These are phyloP conservation scores for Penstemon eatonii DNA, from an alignment of 257 asterid genomes.

Conservation along the genomic window DNA sequence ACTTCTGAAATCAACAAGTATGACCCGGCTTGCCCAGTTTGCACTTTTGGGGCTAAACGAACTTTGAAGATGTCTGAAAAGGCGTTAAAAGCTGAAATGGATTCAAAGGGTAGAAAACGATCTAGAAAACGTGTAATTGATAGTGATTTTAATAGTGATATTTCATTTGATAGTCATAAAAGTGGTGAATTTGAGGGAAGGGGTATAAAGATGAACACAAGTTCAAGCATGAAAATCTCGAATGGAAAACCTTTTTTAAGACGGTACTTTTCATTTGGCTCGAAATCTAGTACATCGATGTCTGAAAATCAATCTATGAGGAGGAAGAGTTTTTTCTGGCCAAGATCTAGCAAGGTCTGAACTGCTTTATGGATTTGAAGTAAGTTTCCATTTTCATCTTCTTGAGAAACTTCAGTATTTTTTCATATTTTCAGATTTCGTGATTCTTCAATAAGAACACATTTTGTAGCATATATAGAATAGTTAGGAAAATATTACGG, in stretches of 20 bases:
- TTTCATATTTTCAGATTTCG: background rate
- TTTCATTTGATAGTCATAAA: conserved; percentile 50
- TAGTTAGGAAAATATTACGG: too few relatives aligned
- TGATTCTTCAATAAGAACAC: background rate
- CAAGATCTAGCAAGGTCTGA: conserved; percentile 63
- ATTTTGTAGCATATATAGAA: too few relatives aligned
- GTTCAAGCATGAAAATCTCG: conserved; percentile 70
- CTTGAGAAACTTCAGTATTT: background rate
- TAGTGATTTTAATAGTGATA: conserved; percentile 49
- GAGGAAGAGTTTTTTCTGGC: conserved; percentile 68
- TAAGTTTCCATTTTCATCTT: conserved; percentile 22
- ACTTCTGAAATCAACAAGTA: conserved; percentile 77
- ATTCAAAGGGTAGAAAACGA: conserved; percentile 57
- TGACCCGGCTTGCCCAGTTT: conserved; percentile 88
- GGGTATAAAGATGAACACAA: conserved; percentile 60
- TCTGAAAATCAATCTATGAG: conserved; percentile 50
- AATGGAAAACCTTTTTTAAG: conserved; percentile 62
- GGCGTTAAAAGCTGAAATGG: conserved; percentile 77
- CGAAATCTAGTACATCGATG: conserved; percentile 49
- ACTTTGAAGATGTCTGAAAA: conserved; percentile 77
- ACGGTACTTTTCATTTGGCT: conserved; percentile 83
- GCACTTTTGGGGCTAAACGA: conserved; percentile 88
- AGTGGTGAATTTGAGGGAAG: conserved; percentile 49
- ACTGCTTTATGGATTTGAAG: conserved; percentile 32
- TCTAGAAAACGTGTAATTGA: conserved; percentile 66